These are phyloP conservation scores for Gossypium ekmanianum DNA, from an alignment of 345 rosid genomes.

Conservation along the genomic window DNA sequence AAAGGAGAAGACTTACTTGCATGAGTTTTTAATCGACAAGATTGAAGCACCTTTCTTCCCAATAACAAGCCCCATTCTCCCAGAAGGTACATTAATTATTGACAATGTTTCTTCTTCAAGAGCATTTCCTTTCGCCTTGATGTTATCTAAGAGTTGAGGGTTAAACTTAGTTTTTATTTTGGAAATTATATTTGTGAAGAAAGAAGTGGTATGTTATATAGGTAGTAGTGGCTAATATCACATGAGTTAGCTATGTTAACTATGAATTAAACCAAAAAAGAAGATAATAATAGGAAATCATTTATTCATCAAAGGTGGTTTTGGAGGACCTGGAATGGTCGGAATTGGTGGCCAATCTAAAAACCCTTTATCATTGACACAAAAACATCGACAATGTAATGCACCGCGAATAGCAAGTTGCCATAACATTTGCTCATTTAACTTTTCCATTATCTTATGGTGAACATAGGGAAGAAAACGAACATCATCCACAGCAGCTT, in stretches of 20 bases:
- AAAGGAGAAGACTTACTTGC: constrained; percentile 45
- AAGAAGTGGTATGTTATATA: no score
- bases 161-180: background rate
- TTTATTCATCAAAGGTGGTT: background rate
- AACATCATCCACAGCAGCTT: constrained; percentile 93
- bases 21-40: constrained; percentile 70
- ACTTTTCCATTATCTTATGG: constrained; percentile 72
- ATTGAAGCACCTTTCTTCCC: constrained; percentile 84
- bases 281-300: background rate
- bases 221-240: background rate
- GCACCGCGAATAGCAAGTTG: constrained; percentile 75
- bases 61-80: constrained; percentile 84
- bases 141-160: constrained; percentile 37
- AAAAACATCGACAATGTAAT: constrained; percentile 76
- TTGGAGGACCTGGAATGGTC: constrained; percentile 63
- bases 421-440: constrained; percentile 61
- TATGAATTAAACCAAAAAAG: background rate
- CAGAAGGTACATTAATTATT: constrained; percentile 77
- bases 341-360: constrained; percentile 77
- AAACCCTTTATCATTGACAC: constrained; percentile 59
- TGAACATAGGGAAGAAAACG: constrained; percentile 77
- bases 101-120: constrained; percentile 77
- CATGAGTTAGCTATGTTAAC: background rate
- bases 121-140: constrained; percentile 36
- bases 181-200: background rate